Percentiles rank a stretch among this genome's conserved stretches.
These are phyloP conservation scores for Coemansia sp. DNA, from an alignment of 192 early-diverging fungal genomes.

Conservation along the genomic window DNA sequence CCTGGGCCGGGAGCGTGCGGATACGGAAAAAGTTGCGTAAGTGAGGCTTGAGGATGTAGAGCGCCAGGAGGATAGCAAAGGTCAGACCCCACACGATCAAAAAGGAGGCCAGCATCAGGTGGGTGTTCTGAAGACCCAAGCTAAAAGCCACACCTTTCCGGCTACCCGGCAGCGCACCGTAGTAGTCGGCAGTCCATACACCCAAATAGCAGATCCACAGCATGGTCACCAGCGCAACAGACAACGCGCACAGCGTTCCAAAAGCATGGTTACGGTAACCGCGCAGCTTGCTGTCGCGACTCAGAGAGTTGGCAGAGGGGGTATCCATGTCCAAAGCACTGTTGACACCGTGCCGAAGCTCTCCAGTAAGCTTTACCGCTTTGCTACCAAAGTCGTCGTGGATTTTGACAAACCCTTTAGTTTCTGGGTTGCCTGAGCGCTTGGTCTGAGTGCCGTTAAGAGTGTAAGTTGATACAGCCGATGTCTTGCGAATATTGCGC, in stretches of 20 bases:
- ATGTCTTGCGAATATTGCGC: slow-evolving; percentile 10
- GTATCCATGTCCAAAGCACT: slow-evolving; percentile 5
- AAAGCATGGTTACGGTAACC: slow-evolving; percentile 43
- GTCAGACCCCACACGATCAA: slow-evolving; percentile 45
- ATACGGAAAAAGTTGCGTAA: slow-evolving; percentile 58
- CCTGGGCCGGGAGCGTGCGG: slow-evolving; percentile 42
- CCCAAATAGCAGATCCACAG: slow-evolving; percentile 43
- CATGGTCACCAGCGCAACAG: slow-evolving; percentile 24
- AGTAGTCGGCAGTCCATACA: slow-evolving; percentile 54
- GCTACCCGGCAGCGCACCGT: slow-evolving; percentile 36
- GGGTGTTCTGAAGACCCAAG: slow-evolving; percentile 56
- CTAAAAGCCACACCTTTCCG: slow-evolving; percentile 51
- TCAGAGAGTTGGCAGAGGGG: neutral
- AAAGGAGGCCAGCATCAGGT: slow-evolving; percentile 37
- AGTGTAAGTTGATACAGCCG: slow-evolving; percentile 4
- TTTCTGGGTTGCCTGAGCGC: neutral
- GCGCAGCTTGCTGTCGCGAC: slow-evolving; percentile 3
- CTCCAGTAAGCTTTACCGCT: neutral
- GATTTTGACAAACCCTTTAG: neutral
- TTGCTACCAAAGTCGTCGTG: slow-evolving; percentile 24
- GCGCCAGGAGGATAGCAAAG: neutral
- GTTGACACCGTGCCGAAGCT: neutral
- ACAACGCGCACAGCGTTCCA: slow-evolving; percentile 24
- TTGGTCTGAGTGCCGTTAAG: neutral
- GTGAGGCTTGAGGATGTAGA: slow-evolving; percentile 29